Base-by-base conservation (phyloP, 257 asterid species). In the Scutellaria baicalensis region DNA sequence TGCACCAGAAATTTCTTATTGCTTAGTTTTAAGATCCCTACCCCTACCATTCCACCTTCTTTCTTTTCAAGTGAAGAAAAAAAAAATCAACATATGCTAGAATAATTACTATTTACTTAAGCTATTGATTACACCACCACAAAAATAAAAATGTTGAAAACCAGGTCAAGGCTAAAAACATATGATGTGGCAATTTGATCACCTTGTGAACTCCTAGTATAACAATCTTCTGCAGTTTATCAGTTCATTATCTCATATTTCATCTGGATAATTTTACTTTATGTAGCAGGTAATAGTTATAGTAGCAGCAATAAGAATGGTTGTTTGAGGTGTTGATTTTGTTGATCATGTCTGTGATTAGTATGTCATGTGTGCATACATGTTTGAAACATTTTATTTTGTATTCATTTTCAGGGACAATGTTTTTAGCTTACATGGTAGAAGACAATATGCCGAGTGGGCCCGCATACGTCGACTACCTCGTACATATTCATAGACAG, bases 381-480 rank as follows among this genome's bases (percentile, higher is more conserved):
- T 6, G 48, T 23, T 55, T 36, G 27, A 6, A 42, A 2, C 10
- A 23, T 58, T 27, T 47, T 3, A 31, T 13, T 38, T 36, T 16
- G 65, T 36, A 6, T 43, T 62, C 39, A 1, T 66, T 75, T 65
- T 45, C 92, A 93, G 99, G 93, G 72, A 77, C 75, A 85, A 9
- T 73, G 75, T 93, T 93, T 72, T 77, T 80, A 78, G 88, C 94
- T 16, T 72, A 84, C 80, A 71, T 93, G 95, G 84, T 93, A 8
- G 99, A 93, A 82, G 99, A 93, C 83, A 87, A 81, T 75, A 77
- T 82, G 43, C 87, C 79, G 36, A 76, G 79, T 47, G 96, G 95
- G 59, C 89, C 78, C 45, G 83, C 97, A 6, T 93, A 93, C 42
- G 87, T 85, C 3, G 96, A 91, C 80, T 87, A 79, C 82, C 85